Percentiles rank a stretch among this genome's conserved stretches.
Conservation (phyloP, 2,329 filamentous ascomycete species). For the Fusarium neocosmosporiellum region DNA sequence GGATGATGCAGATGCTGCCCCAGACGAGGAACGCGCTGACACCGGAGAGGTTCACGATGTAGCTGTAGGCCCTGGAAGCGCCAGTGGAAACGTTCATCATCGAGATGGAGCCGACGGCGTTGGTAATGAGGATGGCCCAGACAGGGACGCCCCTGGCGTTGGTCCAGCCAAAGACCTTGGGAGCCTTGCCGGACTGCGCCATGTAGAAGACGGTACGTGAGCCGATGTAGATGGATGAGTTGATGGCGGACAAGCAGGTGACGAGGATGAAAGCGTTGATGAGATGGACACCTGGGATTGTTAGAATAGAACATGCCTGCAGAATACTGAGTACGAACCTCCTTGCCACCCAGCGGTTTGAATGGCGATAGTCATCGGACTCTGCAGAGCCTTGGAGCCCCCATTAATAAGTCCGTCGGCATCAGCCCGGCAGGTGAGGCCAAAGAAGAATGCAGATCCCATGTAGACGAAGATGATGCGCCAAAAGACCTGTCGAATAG, state of each 20-base stretch:
- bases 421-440: slow-evolving; percentile 78
- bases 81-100: slow-evolving; percentile 80
- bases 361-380: slow-evolving; percentile 79
- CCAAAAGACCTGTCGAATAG: slow-evolving; percentile 71
- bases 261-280: slow-evolving; percentile 83
- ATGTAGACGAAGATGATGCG: slow-evolving; percentile 73
- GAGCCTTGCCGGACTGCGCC: slow-evolving; percentile 79
- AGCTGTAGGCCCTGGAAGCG: slow-evolving; percentile 71
- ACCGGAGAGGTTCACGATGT: slow-evolving; percentile 77
- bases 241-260: slow-evolving; percentile 77
- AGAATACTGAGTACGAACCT: slow-evolving; percentile 52
- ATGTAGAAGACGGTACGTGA: slow-evolving; percentile 81
- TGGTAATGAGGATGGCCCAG: slow-evolving; percentile 74
- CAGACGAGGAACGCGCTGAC: slow-evolving; percentile 79
- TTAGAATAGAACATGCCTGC: slow-evolving; percentile 4
- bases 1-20: slow-evolving; percentile 76
- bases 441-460: slow-evolving; percentile 79
- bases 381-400: slow-evolving; percentile 72
- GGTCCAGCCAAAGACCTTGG: slow-evolving; percentile 75
- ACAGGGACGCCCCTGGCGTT: slow-evolving; percentile 71
- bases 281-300: slow-evolving; percentile 66
- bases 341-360: slow-evolving; percentile 79
- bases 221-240: slow-evolving; percentile 81
- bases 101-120: slow-evolving; percentile 76
- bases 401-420: slow-evolving; percentile 71